Percentiles rank a stretch among this genome's conserved stretches.
phyloP scores from a whole-genome alignment of 305 asterid genomes.

The Fraxinus floribunda region DNA sequence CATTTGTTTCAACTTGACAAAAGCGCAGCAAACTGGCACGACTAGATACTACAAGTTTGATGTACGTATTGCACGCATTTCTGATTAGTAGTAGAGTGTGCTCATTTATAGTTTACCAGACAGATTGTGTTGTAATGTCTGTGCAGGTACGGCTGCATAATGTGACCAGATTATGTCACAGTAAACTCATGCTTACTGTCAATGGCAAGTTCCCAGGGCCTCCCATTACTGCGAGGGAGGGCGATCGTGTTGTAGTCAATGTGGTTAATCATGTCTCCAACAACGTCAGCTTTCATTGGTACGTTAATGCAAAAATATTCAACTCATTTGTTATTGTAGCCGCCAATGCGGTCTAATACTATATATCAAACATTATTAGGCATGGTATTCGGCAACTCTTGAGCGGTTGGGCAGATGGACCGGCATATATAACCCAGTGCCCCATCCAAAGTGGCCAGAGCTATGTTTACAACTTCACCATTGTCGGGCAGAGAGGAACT shows the following conservation, averaged over 20 bases:
- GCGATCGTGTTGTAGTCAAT: neutral
- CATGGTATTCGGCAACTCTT: conserved; percentile 47
- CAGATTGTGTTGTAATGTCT: neutral
- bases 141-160: conserved; percentile 48
- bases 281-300: conserved; percentile 63
- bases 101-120: neutral
- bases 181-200: conserved; percentile 49
- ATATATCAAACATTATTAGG: conserved; percentile 22
- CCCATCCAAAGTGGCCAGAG: conserved; percentile 47
- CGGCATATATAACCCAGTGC: conserved; percentile 45
- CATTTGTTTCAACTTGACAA: neutral
- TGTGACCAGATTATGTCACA: conserved; percentile 54
- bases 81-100: neutral
- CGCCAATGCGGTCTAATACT: neutral
- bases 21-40: conserved; percentile 22
- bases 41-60: conserved; percentile 41
- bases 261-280: conserved; percentile 23
- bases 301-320: neutral
- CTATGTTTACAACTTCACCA: conserved; percentile 48
- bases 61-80: conserved; percentile 23
- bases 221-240: neutral
- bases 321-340: neutral
- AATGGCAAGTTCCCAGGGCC: conserved; percentile 67
- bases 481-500: conserved; percentile 48
- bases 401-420: conserved; percentile 55